phyloP scores from a whole-genome alignment of 768 basidiomycete species.

The Boletus insuetus region DNA sequence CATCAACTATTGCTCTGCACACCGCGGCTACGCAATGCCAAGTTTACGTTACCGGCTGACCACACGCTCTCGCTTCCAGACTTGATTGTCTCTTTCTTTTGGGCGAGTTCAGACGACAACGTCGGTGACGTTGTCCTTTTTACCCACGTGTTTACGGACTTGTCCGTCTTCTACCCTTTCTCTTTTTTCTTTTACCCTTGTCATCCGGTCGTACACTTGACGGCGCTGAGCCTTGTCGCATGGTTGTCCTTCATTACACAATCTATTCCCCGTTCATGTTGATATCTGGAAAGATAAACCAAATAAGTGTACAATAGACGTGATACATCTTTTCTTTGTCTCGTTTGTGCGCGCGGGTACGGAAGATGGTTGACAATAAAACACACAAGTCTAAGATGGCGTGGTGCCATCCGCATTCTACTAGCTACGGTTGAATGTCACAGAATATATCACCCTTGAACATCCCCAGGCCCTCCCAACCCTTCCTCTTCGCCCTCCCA shows the following conservation, averaged over 20 bases:
- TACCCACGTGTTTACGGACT: not conserved
- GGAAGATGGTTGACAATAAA: no score
- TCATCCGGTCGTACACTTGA: not conserved
- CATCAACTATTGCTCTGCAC: conserved; percentile 22
- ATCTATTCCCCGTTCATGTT: not conserved
- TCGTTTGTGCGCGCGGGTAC: no score
- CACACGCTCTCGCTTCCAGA: not conserved
- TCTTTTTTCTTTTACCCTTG: no score
- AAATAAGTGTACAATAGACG: not conserved
- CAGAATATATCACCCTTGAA: conserved; percentile 4
- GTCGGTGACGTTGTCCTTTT: not conserved
- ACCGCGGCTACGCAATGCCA: not conserved
- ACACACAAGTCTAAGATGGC: no score
- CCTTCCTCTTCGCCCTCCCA: conserved; percentile 46
- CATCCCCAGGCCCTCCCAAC: conserved; percentile 21
- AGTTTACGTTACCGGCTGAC: not conserved
- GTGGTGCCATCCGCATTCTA: no score
- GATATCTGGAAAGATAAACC: not conserved
- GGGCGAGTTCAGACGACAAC: not conserved
- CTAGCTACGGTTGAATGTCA: no score
- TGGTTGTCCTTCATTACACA: not conserved
- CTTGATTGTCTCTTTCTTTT: not conserved
- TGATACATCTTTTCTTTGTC: not conserved
- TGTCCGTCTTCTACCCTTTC: not conserved
- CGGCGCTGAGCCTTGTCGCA: not conserved